phyloP scores from a whole-genome alignment of 306 rosid species.

The Vachellia pachyceras region DNA sequence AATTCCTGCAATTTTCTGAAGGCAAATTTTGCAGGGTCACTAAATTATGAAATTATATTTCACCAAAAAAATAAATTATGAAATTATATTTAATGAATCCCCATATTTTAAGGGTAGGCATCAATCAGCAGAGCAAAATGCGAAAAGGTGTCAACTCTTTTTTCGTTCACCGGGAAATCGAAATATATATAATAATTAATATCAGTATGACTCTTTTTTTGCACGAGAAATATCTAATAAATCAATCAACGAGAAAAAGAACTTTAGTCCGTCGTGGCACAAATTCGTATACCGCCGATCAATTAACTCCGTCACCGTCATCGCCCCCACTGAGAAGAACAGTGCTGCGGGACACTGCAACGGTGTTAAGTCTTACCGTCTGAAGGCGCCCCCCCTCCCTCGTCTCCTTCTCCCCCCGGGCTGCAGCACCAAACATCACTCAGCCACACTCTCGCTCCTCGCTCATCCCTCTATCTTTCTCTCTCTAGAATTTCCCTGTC shows the following conservation, averaged over 20 bases:
- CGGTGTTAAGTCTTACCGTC: conserved; percentile 14
- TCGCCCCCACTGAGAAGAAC: background rate
- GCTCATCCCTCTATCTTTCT: background rate
- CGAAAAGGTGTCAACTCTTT: conserved; percentile 10
- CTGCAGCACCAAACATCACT: conserved; percentile 12
- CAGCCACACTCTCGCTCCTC: conserved; percentile 17
- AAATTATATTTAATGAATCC: background rate
- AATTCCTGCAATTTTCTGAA: background rate
- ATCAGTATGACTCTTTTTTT: background rate
- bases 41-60: background rate
- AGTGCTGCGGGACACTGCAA: background rate
- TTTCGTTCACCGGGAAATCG: background rate
- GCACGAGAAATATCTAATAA: background rate
- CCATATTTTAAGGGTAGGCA: background rate
- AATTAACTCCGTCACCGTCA: background rate
- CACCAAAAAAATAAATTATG: no score
- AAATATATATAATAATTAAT: background rate
- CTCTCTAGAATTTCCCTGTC: conserved; percentile 7
- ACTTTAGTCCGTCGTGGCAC: conserved; percentile 24
- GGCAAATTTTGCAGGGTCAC: background rate
- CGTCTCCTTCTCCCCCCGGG: background rate
- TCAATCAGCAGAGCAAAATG: background rate
- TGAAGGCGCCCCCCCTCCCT: background rate
- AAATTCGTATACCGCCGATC: conserved; percentile 11
- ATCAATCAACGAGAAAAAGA: background rate